phyloP scores from a whole-genome alignment of 257 asterid species.

The Solanum corneliomulleri region DNA sequence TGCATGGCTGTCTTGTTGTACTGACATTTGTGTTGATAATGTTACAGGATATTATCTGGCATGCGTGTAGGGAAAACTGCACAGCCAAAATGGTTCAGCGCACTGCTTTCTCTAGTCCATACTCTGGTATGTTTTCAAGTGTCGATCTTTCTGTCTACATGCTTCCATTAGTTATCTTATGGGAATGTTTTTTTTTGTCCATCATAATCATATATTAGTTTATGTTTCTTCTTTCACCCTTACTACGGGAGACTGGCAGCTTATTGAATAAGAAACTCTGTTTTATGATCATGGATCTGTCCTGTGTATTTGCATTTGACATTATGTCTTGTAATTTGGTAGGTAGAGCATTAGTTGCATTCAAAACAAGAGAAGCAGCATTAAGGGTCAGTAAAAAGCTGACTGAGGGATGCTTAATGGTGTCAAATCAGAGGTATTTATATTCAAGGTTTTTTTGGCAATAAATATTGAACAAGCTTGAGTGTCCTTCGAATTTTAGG shows the following conservation, averaged over 20 bases:
- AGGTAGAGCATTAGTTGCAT: constrained; percentile 74
- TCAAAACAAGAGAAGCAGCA: constrained; percentile 51
- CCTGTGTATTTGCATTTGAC: neutral
- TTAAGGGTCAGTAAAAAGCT: constrained; percentile 32
- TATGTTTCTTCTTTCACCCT: neutral
- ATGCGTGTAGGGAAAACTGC: constrained; percentile 42
- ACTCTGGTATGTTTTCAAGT: constrained; percentile 39
- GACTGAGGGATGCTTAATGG: constrained; percentile 51
- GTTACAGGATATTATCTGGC: constrained; percentile 69
- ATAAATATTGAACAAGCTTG: neutral
- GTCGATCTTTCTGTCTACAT: neutral
- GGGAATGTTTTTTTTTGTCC: neutral
- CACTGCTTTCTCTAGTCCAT: constrained; percentile 47
- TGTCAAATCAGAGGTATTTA: constrained; percentile 55
- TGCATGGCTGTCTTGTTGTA: neutral
- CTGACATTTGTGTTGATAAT: neutral
- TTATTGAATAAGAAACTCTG: neutral
- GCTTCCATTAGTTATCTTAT: neutral
- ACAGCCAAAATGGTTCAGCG: constrained; percentile 54
- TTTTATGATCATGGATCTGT: neutral
- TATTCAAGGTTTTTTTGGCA: neutral
- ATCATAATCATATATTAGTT: neutral
- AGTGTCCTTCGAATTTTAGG: neutral
- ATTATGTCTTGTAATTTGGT: neutral
- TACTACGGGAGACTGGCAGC: neutral